Conservation (phyloP, 805 yeast species). For the Diddensiella santjacobensis region DNA sequence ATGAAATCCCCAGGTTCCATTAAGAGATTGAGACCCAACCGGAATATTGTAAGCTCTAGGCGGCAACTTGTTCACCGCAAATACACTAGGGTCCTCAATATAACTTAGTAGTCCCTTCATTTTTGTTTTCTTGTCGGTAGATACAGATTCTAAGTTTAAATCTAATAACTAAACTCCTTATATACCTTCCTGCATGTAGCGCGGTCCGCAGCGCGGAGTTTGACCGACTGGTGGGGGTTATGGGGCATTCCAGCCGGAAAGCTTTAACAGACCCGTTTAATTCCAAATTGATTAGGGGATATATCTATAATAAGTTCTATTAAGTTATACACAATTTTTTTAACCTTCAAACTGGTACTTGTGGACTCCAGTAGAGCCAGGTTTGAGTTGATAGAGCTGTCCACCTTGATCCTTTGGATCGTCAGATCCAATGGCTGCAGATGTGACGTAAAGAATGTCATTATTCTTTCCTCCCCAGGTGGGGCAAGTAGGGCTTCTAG, state of each 20-base stretch:
- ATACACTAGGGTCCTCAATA: conserved; percentile 20
- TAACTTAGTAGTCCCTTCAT: background rate
- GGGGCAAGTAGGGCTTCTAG: conserved; percentile 32
- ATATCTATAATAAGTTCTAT: too few species aligned
- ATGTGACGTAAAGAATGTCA: conserved; percentile 29
- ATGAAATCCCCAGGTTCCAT: conserved; percentile 30
- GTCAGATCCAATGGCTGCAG: conserved; percentile 24
- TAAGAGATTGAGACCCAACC: conserved; percentile 19
- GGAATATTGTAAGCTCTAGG: conserved; percentile 23
- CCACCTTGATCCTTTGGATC: conserved; percentile 30
- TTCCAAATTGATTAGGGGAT: too few species aligned
- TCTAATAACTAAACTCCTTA: too few species aligned
- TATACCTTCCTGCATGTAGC: too few species aligned
- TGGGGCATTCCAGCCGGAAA: too few species aligned
- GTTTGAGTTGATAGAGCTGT: conserved; percentile 30
- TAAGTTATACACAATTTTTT: background rate
- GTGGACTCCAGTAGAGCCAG: conserved; percentile 28
- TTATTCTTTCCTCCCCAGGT: conserved; percentile 37
- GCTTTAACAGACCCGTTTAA: too few species aligned
- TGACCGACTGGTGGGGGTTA: background rate
- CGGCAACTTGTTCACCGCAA: conserved; percentile 13
- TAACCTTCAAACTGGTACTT: conserved; percentile 32
- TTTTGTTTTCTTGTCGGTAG: too few species aligned
- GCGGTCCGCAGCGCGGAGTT: background rate
- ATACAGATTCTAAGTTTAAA: too few species aligned